Evolutionary conservation across 768 basidiomycete species (phyloP), one percentile per base, ranked within the genome.

Genomic region (Asterophora parasitica): DNA sequence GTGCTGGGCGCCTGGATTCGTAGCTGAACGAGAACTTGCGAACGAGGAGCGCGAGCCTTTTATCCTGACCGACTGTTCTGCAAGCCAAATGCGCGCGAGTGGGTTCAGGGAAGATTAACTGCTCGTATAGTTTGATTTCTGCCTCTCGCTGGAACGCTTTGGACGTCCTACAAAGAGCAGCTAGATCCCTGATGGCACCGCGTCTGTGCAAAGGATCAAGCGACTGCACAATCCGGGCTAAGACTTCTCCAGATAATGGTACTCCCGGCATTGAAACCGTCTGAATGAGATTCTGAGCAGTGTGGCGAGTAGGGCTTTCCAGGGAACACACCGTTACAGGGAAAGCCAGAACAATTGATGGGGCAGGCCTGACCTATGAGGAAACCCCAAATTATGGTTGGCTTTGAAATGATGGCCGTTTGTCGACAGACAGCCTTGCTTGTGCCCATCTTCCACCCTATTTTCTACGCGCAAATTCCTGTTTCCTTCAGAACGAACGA

Each of bases 71-170:
- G 45, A 83, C 46, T 31, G 75, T 61, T 36, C 60, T 59, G 44
- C 70, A 76, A 31, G 69, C 75, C 42, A 61, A 53, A 52, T 65
- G 65, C 12, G 65, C 61, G 36, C 60, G 50, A 16, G 61, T 47
- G 40, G 69, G 56, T 48, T 75, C 74, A 5, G 57, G 58, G 39
- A 77, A 66, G 50, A 64, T 56, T 48, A 78, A 45, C 17, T 58
- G 48, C 16, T 68, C 61, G 60, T 82, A 83, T 32, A 82, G 58
- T 49, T 55, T 64, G 13, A 62, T 53, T 54, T 80, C 77, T 28
- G 79, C 76, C 43, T 71, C 70, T 42, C 60, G 65, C 49, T 77
- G 76, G 42, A 82, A 62, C 8, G 69, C 56, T 60, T 72, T 78
- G 58, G 61, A 76, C 6, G 73, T 71, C 40, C 66, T 61, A 54